Conservation (phyloP, 257 asterid species). For the Plantago ovata region DNA sequence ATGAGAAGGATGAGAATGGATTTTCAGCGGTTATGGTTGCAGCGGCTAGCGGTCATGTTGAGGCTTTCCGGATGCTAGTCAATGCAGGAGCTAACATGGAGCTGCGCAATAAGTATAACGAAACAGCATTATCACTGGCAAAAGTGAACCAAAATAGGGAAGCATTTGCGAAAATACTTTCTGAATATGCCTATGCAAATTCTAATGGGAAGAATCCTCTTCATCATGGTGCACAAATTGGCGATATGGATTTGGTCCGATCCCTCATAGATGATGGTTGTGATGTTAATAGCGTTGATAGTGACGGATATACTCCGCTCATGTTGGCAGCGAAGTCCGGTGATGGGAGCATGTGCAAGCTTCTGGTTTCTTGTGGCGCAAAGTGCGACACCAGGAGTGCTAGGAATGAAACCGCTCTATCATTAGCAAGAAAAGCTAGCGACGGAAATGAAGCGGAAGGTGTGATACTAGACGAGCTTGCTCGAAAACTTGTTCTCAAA, state of each 20-base stretch:
- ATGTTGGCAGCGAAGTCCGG: constrained; percentile 63
- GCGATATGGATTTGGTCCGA: constrained; percentile 29
- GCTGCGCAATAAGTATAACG: constrained; percentile 39
- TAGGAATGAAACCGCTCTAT: constrained; percentile 52
- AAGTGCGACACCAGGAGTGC: constrained; percentile 33
- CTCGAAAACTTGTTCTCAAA: constrained; percentile 41
- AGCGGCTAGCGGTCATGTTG: constrained; percentile 47
- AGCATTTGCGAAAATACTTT: constrained; percentile 42
- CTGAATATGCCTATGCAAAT: constrained; percentile 26
- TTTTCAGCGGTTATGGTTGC: constrained; percentile 64
- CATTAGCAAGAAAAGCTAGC: constrained; percentile 32
- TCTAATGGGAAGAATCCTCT: constrained; percentile 26
- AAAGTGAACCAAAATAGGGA: constrained; percentile 46
- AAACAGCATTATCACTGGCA: constrained; percentile 51
- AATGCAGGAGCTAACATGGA: constrained; percentile 51
- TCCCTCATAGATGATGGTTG: constrained; percentile 20
- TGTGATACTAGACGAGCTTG: constrained; percentile 49
- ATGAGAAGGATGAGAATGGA: constrained; percentile 52
- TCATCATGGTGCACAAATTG: constrained; percentile 41
- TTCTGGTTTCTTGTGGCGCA: constrained; percentile 46
- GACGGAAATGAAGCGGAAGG: constrained; percentile 31
- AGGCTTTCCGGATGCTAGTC: constrained; percentile 49
- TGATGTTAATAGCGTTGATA: constrained; percentile 35
- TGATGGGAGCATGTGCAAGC: constrained; percentile 39
- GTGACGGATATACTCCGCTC: constrained; percentile 58